phyloP scores from a whole-genome alignment of 169 alveolate genomes.

The Cryptosporidium sp. region DNA sequence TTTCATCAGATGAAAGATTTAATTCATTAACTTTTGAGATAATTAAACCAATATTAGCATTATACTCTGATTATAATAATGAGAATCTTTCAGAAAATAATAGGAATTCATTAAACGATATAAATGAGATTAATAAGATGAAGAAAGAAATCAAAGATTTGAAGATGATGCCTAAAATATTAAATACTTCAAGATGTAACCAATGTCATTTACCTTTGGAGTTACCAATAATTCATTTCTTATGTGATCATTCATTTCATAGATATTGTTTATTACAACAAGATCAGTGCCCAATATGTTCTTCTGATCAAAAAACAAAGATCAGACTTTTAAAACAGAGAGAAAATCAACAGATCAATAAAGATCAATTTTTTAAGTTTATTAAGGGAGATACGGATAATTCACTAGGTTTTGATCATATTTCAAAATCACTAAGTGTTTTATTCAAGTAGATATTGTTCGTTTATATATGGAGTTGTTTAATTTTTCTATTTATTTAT shows the following conservation, averaged over 20 bases:
- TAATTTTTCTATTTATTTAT: background rate
- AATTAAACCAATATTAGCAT: constrained; percentile 25
- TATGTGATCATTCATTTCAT: constrained; percentile 74
- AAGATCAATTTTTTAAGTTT: constrained; percentile 67
- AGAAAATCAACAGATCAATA: constrained; percentile 45
- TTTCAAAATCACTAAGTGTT: constrained; percentile 66
- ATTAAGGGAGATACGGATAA: constrained; percentile 48
- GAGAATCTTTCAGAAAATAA: constrained; percentile 19
- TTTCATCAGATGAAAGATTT: background rate
- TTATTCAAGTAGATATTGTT: constrained; percentile 27
- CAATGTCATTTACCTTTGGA: constrained; percentile 69
- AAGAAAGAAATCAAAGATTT: constrained; percentile 32
- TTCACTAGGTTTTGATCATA: constrained; percentile 58
- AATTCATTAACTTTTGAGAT: constrained; percentile 21
- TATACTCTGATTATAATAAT: background rate
- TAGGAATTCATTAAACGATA: constrained; percentile 26
- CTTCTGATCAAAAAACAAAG: constrained; percentile 28
- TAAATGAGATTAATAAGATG: constrained; percentile 32
- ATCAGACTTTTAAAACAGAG: constrained; percentile 56
- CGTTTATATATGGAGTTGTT: background rate
- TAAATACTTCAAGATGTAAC: constrained; percentile 50
- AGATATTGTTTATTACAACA: constrained; percentile 61
- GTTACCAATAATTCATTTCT: constrained; percentile 56
- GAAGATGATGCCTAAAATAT: constrained; percentile 20
- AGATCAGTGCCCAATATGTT: constrained; percentile 63